Evolutionary conservation across 2,329 filamentous ascomycete genomes (phyloP).

Genomic region (Aspergillus flavus): DNA sequence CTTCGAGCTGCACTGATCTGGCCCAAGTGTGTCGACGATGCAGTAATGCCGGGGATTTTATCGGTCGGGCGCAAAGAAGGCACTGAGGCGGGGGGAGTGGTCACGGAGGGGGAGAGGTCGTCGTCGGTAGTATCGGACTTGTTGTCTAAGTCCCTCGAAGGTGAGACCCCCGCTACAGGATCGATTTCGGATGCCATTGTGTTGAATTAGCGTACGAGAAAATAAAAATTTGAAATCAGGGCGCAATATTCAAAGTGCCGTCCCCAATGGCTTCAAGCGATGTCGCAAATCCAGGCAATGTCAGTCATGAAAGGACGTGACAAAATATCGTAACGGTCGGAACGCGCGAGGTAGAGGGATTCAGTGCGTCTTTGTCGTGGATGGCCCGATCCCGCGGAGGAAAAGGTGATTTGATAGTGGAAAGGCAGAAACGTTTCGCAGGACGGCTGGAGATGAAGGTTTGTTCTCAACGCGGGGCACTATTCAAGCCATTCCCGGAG

Average conservation of each 20-base stretch:
- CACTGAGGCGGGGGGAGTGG: conserved; percentile 40
- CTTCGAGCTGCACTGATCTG: conserved; percentile 70
- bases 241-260: conserved; percentile 8
- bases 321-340: conserved; percentile 4
- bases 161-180: conserved; percentile 23
- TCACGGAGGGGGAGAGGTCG: conserved; percentile 21
- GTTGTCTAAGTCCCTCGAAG: conserved; percentile 24
- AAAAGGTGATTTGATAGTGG: neutral
- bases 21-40: conserved; percentile 82
- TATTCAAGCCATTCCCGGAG: conserved; percentile 7
- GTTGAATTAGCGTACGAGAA: neutral
- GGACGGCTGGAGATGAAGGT: conserved; percentile 3
- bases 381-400: neutral
- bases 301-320: neutral
- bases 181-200: conserved; percentile 27
- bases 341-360: neutral
- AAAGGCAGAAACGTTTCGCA: conserved; percentile 11
- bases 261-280: conserved; percentile 14
- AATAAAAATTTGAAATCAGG: conserved; percentile 1
- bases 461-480: conserved; percentile 10
- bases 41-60: conserved; percentile 59
- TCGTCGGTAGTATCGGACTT: conserved; percentile 24
- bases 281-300: neutral
- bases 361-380: neutral
- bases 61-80: conserved; percentile 33